phyloP scores from a whole-genome alignment of 345 rosid genomes.

The Clarkia xantiana region DNA sequence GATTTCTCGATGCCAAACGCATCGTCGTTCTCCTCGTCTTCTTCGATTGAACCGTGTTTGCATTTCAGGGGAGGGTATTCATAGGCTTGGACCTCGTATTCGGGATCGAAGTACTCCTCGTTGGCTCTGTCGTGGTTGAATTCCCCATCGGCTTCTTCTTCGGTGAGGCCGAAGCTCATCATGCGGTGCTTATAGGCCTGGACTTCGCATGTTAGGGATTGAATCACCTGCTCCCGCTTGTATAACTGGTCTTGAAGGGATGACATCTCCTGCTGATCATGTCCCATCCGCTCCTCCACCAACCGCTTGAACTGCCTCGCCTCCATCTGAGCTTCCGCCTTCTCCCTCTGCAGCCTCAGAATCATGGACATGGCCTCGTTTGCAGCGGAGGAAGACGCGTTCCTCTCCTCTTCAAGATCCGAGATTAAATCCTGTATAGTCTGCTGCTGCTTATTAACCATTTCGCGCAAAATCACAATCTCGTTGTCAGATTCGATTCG shows the following conservation, averaged over 20 bases:
- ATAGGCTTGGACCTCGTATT: constrained; percentile 30
- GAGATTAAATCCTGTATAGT: constrained; percentile 45
- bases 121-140: constrained; percentile 21
- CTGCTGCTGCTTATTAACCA: constrained; percentile 52
- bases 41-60: constrained; percentile 22
- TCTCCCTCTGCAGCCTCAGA: constrained; percentile 78
- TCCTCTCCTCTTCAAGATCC: constrained; percentile 84
- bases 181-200: constrained; percentile 82
- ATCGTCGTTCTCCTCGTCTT: constrained; percentile 40
- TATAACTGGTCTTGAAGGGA: constrained; percentile 62
- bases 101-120: constrained; percentile 25
- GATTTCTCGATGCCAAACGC: constrained; percentile 61
- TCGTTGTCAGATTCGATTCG: constrained; percentile 71
- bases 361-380: constrained; percentile 97
- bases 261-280: constrained; percentile 64
- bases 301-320: constrained; percentile 72
- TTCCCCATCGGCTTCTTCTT: constrained; percentile 51
- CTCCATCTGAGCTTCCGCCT: constrained; percentile 86
- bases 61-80: constrained; percentile 77
- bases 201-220: constrained; percentile 57
- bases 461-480: constrained; percentile 51
- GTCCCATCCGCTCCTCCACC: constrained; percentile 76
- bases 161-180: constrained; percentile 75
- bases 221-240: constrained; percentile 73
- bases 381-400: constrained; percentile 81